Evolutionary conservation across 2,329 filamentous ascomycete species (phyloP), one percentile per base, ranked within the genome.

Genomic region (Zasmidium angulare): DNA sequence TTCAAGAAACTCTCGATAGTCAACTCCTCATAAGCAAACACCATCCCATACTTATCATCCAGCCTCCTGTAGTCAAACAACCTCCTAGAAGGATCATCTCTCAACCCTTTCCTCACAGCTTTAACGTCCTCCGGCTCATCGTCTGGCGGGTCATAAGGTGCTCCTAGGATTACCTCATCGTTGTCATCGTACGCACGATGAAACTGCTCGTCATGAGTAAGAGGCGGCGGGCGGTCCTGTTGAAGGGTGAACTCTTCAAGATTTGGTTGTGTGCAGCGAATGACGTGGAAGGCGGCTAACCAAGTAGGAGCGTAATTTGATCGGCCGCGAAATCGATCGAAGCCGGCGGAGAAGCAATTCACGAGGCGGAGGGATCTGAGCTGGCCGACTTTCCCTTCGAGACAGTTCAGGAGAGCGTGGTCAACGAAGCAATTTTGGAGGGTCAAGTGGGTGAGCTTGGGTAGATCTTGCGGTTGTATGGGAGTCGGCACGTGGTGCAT

Each of bases 31-130:
- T 20, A 20, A 10, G n/a, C 50, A 23, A 52, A 19, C 2, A 52
- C 50, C 6, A 21, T 36, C n/a, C 50, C 50, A 52, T 52, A 52
- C 50, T 52, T 52, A 19, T 40, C 50, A 22, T 52, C 50, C n/a
- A 52, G 19, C 4, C 9, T 11, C 17, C 12, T n/a, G 17, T 40
- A 52, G n/a, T 12, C 9, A 22, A 52, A 52, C 26, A 40, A n/a
- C 36, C 26, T 40, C 50, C 17, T 40, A 2, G 9, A 20, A 3
- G 36, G 36, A 43, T 43, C 4, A 24, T 40, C 48, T 6, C 7
- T n/a, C 50, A 19, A 52, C 24, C 10, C 36, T 26, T 21, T 21
- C 50, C 17, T 52, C 26, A 22, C 50, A 20, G 26, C 50, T n/a
- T 52, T 52, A n/a, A 40, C 50, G 2, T 40, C n/a, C 50, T 52